phyloP scores from a whole-genome alignment of 495 filamentous ascomycete species.

The Podospora anserina region DNA sequence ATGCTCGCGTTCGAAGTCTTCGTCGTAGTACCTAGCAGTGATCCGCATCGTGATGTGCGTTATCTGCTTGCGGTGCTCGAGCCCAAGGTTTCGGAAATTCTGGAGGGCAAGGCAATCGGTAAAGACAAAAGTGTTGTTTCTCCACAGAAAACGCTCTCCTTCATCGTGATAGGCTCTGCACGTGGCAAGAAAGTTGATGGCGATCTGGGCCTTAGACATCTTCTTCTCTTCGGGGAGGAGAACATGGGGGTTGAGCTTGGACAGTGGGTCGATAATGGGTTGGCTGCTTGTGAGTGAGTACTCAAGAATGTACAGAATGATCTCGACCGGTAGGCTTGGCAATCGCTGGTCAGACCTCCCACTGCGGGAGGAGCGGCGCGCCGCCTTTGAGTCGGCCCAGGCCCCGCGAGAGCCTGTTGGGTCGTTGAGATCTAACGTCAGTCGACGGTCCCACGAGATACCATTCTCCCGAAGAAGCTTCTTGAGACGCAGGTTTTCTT shows the following conservation, averaged over 20 bases:
- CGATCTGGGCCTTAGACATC: conserved; percentile 33
- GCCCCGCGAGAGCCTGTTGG: conserved; percentile 9
- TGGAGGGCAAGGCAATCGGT: conserved; percentile 41
- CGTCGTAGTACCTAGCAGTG: conserved; percentile 47
- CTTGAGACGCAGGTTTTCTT: conserved; percentile 40
- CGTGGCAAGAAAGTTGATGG: conserved; percentile 43
- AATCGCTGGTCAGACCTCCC: conserved; percentile 16
- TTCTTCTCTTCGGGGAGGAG: conserved; percentile 35
- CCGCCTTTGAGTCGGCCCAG: conserved; percentile 5
- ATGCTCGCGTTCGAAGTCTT: conserved; percentile 38
- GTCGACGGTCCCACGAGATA: conserved; percentile 32
- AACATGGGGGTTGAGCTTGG: conserved; percentile 31
- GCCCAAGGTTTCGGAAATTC: conserved; percentile 37
- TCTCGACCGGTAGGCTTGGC: conserved; percentile 43
- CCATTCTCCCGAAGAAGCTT: conserved; percentile 39
- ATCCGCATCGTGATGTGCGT: conserved; percentile 44
- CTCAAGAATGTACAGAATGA: conserved; percentile 43
- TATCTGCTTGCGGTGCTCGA: conserved; percentile 34
- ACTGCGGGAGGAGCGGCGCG: conserved; percentile 11
- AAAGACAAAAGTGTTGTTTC: conserved; percentile 47
- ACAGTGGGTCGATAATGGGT: conserved; percentile 50
- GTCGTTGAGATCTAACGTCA: conserved; percentile 17
- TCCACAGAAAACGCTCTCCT: conserved; percentile 41
- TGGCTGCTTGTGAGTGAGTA: conserved; percentile 41
- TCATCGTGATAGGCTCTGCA: conserved; percentile 42